phyloP scores from a whole-genome alignment of 257 asterid genomes.

The Datura wrightii region DNA sequence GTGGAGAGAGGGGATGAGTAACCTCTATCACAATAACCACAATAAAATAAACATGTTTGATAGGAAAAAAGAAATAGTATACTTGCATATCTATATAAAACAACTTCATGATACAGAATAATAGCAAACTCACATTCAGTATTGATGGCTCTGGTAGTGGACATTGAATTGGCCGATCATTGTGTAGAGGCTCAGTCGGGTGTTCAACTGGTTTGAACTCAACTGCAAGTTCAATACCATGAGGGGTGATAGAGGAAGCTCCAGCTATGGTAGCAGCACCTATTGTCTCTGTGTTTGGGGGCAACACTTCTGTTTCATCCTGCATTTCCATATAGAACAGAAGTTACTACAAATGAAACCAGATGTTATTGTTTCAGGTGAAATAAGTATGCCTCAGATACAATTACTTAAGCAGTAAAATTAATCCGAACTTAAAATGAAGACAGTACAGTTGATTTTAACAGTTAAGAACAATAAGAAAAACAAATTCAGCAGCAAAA shows the following conservation, averaged over 20 bases:
- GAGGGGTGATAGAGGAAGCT: slow-evolving; percentile 55
- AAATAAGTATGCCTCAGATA: not conserved
- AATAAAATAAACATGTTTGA: not conserved
- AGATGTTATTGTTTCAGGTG: not conserved
- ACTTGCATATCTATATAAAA: not conserved
- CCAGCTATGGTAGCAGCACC: slow-evolving; percentile 45
- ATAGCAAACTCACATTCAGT: slow-evolving; percentile 64
- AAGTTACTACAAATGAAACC: not conserved
- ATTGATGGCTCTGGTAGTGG: slow-evolving; percentile 94
- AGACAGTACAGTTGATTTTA: not conserved
- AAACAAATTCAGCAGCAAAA: not conserved
- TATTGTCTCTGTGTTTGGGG: slow-evolving; percentile 56
- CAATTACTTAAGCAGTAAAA: not conserved
- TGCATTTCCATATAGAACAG: slow-evolving; percentile 37
- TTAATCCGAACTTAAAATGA: not conserved
- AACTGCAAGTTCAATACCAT: slow-evolving; percentile 70
- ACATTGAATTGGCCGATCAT: slow-evolving; percentile 84
- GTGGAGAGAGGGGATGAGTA: not conserved
- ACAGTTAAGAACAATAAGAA: not conserved
- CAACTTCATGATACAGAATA: not conserved
- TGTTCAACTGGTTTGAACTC: slow-evolving; percentile 89
- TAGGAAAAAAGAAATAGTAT: not conserved
- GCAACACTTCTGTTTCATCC: slow-evolving; percentile 65
- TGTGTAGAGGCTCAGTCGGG: slow-evolving; percentile 84
- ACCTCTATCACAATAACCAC: not conserved